Percentiles rank a stretch among this genome's conserved stretches.
These are phyloP conservation scores for Gymnopus androsaceus DNA, from an alignment of 1,284 basidiomycete species.

Conservation along the genomic window DNA sequence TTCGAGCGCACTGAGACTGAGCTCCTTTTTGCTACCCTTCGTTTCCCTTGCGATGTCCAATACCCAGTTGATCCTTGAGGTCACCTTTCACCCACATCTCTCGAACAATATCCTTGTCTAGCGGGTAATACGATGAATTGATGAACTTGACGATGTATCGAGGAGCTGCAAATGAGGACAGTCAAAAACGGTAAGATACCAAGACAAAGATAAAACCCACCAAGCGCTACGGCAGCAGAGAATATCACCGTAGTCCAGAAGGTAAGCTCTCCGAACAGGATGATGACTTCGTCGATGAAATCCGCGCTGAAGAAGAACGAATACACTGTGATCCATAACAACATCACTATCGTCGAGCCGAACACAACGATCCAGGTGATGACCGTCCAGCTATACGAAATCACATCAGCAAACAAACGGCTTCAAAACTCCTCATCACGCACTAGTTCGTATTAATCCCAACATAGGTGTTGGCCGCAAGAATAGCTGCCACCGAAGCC, in stretches of 20 bases:
- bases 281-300: slow-evolving; percentile 72
- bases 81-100: slow-evolving; percentile 89
- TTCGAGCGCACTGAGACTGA: slow-evolving; percentile 39
- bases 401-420: slow-evolving; percentile 11
- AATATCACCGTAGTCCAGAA: slow-evolving; percentile 85
- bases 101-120: slow-evolving; percentile 84
- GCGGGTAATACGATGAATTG: slow-evolving; percentile 65
- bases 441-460: slow-evolving; percentile 88
- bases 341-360: slow-evolving; percentile 78
- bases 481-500: slow-evolving; percentile 83
- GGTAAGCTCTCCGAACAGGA: slow-evolving; percentile 76
- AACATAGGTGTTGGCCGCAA: slow-evolving; percentile 86
- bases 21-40: slow-evolving; percentile 41
- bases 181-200: slow-evolving; percentile 4
- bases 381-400: slow-evolving; percentile 72
- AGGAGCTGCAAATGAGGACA: slow-evolving; percentile 50
- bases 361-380: slow-evolving; percentile 83
- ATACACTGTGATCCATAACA: slow-evolving; percentile 86
- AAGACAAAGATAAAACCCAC: slow-evolving; percentile 43
- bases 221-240: slow-evolving; percentile 69
- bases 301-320: slow-evolving; percentile 72
- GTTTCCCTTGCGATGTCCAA: slow-evolving; percentile 59
- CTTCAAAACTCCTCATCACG: slow-evolving; percentile 34
- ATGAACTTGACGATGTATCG: slow-evolving; percentile 74
- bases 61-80: slow-evolving; percentile 80